Percentiles rank a stretch among this genome's conserved stretches.
phyloP scores from a whole-genome alignment of 805 yeast genomes.

The Saturnispora sanitii region DNA sequence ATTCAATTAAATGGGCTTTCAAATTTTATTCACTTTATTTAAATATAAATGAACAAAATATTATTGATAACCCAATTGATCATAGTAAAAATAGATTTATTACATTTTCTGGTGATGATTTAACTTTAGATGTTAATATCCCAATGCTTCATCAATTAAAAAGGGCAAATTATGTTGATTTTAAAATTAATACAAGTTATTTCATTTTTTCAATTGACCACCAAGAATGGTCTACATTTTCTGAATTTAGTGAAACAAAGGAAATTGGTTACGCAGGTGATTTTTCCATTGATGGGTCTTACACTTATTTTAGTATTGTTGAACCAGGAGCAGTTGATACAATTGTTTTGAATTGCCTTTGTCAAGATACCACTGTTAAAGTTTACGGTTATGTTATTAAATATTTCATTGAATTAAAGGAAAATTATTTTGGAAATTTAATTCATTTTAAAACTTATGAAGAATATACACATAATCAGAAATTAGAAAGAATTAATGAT shows the following conservation, averaged over 20 bases:
- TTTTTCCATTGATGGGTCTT: slow-evolving; percentile 54
- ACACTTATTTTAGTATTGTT: slow-evolving; percentile 47
- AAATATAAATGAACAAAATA: slow-evolving; percentile 80
- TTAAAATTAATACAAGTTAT: slow-evolving; percentile 41
- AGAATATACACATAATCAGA: slow-evolving; percentile 44
- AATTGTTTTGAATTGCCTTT: slow-evolving; percentile 51
- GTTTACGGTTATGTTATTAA: slow-evolving; percentile 73
- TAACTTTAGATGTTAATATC: slow-evolving; percentile 38
- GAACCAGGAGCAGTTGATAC: slow-evolving; percentile 65
- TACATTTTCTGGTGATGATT: slow-evolving; percentile 55
- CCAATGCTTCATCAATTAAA: slow-evolving; percentile 52
- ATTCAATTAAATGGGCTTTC: slow-evolving; percentile 51
- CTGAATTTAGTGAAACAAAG: slow-evolving; percentile 53
- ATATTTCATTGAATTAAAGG: slow-evolving; percentile 65
- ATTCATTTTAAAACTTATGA: slow-evolving; percentile 79
- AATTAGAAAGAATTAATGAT: neutral
- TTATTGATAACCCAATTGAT: slow-evolving; percentile 82
- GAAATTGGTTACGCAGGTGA: slow-evolving; percentile 60
- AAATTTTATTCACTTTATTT: slow-evolving; percentile 49
- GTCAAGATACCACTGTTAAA: slow-evolving; percentile 57
- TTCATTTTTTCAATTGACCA: slow-evolving; percentile 59
- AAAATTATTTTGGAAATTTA: slow-evolving; percentile 84
- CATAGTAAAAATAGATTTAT: slow-evolving; percentile 69
- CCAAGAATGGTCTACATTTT: slow-evolving; percentile 88
- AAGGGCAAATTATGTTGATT: slow-evolving; percentile 43